Conservation (phyloP, 192 early-diverging fungal species). For the Ambispora gerdemannii region DNA sequence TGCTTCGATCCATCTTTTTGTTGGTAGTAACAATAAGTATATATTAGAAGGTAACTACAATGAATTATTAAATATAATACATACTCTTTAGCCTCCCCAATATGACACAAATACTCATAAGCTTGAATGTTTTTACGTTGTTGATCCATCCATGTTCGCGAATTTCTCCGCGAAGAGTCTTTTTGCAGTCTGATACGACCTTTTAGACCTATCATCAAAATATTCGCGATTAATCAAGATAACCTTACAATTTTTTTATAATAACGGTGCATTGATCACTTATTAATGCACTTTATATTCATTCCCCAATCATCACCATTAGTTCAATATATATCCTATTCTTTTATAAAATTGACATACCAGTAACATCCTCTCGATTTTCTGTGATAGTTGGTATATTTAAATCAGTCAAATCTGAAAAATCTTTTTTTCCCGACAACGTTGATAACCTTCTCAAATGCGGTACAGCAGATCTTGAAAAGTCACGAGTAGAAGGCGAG, state of each 20-base stretch:
- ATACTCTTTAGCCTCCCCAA: constrained; percentile 98
- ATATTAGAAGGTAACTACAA: neutral
- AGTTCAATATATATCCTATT: neutral
- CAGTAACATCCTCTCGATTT: constrained; percentile 42
- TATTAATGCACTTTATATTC: too few relatives aligned
- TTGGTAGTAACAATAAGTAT: neutral
- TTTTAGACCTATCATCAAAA: constrained; percentile 38
- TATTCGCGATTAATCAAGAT: neutral
- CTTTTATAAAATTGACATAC: constrained; percentile 24
- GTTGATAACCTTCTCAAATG: constrained; percentile 35
- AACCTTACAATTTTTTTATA: too few relatives aligned
- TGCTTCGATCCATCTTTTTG: constrained; percentile 86
- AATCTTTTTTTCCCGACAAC: constrained; percentile 37
- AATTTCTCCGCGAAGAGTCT: constrained; percentile 34
- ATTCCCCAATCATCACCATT: too few relatives aligned
- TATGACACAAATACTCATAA: constrained; percentile 99
- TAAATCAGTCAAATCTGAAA: constrained; percentile 42
- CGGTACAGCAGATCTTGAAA: constrained; percentile 23
- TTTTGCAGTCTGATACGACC: constrained; percentile 49
- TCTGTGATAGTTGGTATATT: constrained; percentile 47
- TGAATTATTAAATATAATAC: constrained; percentile 8
- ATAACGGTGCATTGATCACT: too few relatives aligned
- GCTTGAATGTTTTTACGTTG: constrained; percentile 86
- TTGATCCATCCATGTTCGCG: constrained; percentile 81
- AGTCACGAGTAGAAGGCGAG: neutral